These are phyloP conservation scores for Trichophaea hybrida DNA, from an alignment of 2,329 filamentous ascomycete species.

Conservation along the genomic window DNA sequence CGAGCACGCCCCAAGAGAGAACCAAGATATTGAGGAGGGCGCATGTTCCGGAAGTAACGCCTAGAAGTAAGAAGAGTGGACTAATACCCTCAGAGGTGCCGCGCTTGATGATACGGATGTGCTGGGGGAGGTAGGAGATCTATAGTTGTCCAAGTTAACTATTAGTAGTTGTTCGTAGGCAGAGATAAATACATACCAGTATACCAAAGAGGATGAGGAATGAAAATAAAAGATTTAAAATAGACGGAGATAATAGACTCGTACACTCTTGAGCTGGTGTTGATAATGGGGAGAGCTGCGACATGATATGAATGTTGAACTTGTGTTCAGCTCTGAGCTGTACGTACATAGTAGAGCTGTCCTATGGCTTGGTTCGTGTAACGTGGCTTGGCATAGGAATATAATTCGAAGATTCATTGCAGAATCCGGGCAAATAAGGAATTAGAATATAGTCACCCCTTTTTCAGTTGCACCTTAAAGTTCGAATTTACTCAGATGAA, in stretches of 20 bases:
- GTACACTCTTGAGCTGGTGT: conserved; percentile 7
- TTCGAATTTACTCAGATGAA: too few species aligned
- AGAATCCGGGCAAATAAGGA: not conserved
- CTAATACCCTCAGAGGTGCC: conserved; percentile 87
- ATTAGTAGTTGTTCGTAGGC: not conserved
- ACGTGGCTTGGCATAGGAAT: too few species aligned
- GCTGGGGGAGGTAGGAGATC: conserved; percentile 86
- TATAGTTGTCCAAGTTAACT: not conserved
- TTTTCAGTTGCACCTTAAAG: not conserved
- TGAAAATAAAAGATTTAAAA: conserved; percentile 16
- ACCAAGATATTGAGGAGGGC: conserved; percentile 87
- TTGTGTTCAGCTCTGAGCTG: not conserved
- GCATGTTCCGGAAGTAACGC: conserved; percentile 74
- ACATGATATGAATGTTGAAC: not conserved
- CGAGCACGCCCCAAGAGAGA: conserved; percentile 72
- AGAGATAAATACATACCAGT: conserved; percentile 2
- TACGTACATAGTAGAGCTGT: not conserved
- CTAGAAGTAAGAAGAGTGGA: conserved; percentile 88
- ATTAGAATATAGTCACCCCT: not conserved
- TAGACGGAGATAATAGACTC: conserved; percentile 17
- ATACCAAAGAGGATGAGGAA: conserved; percentile 22
- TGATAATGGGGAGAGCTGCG: not conserved
- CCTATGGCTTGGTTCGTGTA: too few species aligned
- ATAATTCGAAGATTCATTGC: too few species aligned
- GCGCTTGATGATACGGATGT: conserved; percentile 74